Evolutionary conservation across 768 basidiomycete species (phyloP), one percentile per base, ranked within the genome.

Genomic region (Paxillus rubicundulus): DNA sequence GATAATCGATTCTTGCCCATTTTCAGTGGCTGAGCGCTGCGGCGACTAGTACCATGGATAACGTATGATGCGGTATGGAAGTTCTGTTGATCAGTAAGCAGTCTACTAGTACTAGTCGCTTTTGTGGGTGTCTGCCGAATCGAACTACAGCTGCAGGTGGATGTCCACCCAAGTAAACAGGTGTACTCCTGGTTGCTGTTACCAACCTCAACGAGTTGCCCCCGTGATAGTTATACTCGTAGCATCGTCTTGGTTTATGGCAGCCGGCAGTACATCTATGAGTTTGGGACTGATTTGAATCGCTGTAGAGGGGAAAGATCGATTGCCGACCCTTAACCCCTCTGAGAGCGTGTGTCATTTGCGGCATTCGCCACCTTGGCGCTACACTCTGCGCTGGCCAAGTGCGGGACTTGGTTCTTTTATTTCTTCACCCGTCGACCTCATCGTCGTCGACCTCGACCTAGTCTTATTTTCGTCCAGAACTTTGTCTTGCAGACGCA

Each of bases 261-360:
- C 24, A 24, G 24, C 24, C 24, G 24, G 24, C 24, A 24, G 2
- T 13, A 36, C 21, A 27, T 43, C 36, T 50, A 2, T 24, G 24
- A 24, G 4, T 24, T 30, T 30, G 10, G 30, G 30, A 30, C 36
- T 54, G 56, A 49, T 54, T 49, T 18, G 32, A 44, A 47, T 55
- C 50, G 20, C 33, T 37, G 34, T 16, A 20, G 52, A 9, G 43
- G 40, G 24, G 13, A 36, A 30, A 37, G 56, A 57, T 59, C 55
- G 52, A 59, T 57, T 57, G 55, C 68, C 67, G 67, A 68, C 67
- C 69, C 67, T 66, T 61, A 64, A 67, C 59, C 58, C 58, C 56
- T 55, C 54, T 38, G 40, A 53, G 36, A 50, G 28, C 33, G 37
- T 54, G 55, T 52, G 37, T 52, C 52, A 53, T 32, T 47, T 47